Evolutionary conservation across 257 asterid genomes (phyloP).

Genomic region (Solanum chiquidenum): DNA sequence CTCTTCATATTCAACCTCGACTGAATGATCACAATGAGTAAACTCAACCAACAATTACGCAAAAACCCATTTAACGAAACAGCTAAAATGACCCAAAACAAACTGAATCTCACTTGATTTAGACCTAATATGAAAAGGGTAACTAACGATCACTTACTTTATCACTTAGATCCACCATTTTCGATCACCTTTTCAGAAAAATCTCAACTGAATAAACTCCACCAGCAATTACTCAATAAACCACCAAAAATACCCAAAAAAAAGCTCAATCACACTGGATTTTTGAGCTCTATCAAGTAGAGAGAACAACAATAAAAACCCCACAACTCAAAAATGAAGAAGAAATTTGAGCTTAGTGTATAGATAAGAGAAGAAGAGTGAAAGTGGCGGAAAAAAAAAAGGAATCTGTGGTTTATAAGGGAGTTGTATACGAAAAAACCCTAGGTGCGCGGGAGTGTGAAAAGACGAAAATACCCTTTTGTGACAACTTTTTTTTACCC

Average conservation of each 20-base stretch:
- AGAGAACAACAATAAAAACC: neutral
- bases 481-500: neutral
- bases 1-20: neutral
- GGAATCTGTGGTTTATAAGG: constrained; percentile 28
- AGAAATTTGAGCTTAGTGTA: constrained; percentile 10
- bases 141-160: constrained; percentile 54
- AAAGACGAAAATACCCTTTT: constrained; percentile 41
- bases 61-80: neutral
- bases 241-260: neutral
- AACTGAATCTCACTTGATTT: neutral
- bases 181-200: neutral
- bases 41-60: neutral
- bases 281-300: neutral
- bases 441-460: constrained; percentile 43
- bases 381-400: constrained; percentile 33
- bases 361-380: constrained; percentile 4
- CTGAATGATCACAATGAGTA: neutral
- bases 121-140: neutral
- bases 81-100: neutral
- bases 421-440: constrained; percentile 42
- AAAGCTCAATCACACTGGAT: neutral
- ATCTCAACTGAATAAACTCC: neutral
- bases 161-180: constrained; percentile 80
- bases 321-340: neutral
- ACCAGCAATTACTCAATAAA: neutral